These are phyloP conservation scores for Pelargonium nanum DNA, from an alignment of 345 rosid genomes.

Conservation along the genomic window DNA sequence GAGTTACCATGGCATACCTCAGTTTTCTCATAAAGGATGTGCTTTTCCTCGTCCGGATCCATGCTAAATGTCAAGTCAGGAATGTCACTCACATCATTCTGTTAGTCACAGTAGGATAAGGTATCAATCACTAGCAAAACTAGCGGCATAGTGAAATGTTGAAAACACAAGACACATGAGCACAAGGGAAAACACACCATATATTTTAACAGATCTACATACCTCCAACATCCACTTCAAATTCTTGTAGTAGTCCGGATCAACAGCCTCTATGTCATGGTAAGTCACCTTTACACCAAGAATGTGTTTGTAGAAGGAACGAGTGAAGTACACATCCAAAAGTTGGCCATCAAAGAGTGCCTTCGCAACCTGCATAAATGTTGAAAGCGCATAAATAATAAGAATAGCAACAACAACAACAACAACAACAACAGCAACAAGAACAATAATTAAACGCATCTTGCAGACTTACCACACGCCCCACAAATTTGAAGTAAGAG, in stretches of 20 bases:
- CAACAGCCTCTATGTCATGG: slow-evolving; percentile 98
- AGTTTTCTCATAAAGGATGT: slow-evolving; percentile 84
- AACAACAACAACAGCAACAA: slow-evolving; percentile 7
- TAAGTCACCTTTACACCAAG: slow-evolving; percentile 94
- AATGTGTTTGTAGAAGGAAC: slow-evolving; percentile 93
- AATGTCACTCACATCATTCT: slow-evolving; percentile 83
- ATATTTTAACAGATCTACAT: slow-evolving; percentile 15
- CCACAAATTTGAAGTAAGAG: slow-evolving; percentile 90
- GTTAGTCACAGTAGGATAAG: slow-evolving; percentile 14
- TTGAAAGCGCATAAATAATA: slow-evolving; percentile 9
- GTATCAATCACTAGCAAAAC: neutral
- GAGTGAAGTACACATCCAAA: slow-evolving; percentile 90
- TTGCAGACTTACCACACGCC: slow-evolving; percentile 66
- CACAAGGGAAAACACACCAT: neutral
- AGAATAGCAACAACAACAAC: slow-evolving; percentile 3
- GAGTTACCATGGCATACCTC: slow-evolving; percentile 38
- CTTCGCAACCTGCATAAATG: slow-evolving; percentile 65
- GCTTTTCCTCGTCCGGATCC: slow-evolving; percentile 98
- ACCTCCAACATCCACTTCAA: slow-evolving; percentile 98
- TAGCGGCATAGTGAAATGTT: neutral
- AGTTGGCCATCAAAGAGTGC: slow-evolving; percentile 95
- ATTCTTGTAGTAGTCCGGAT: slow-evolving; percentile 95
- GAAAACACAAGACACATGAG: neutral
- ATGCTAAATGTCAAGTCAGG: slow-evolving; percentile 92
- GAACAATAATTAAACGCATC: slow-evolving; percentile 5